Percentiles rank a stretch among this genome's conserved stretches.
phyloP scores from a whole-genome alignment of 768 basidiomycete species.

The Kwoniella dejecticola region DNA sequence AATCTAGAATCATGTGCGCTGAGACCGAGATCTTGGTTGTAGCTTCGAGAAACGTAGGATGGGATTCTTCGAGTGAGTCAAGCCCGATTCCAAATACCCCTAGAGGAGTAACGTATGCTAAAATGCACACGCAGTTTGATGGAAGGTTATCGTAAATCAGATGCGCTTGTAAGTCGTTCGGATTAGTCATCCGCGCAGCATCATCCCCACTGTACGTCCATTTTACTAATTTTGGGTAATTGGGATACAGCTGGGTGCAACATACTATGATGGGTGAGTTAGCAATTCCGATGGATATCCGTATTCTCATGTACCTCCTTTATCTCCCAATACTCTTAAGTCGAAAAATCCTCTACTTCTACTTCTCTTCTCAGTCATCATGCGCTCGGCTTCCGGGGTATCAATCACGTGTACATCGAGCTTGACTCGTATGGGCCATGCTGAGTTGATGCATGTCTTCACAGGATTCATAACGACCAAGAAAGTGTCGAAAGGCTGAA shows the following conservation, averaged over 20 bases:
- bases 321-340: too few species aligned
- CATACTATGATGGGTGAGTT: constrained; percentile 47
- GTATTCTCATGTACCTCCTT: too few species aligned
- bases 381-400: neutral
- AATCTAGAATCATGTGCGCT: too few species aligned
- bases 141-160: constrained; percentile 55
- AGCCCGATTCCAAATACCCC: neutral
- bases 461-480: constrained; percentile 45
- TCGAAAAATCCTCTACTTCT: too few species aligned
- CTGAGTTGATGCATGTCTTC: neutral
- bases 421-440: too few species aligned
- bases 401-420: too few species aligned
- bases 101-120: neutral
- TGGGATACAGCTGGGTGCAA: constrained; percentile 32
- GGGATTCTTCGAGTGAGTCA: constrained; percentile 51
- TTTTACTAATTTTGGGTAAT: neutral
- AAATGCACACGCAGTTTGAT: constrained; percentile 30
- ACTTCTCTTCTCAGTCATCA: neutral
- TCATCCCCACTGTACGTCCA: neutral
- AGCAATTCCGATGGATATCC: too few species aligned
- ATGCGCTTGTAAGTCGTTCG: constrained; percentile 37
- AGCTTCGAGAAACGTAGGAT: constrained; percentile 53
- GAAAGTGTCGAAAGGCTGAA: constrained; percentile 46
- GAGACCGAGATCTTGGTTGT: too few species aligned
- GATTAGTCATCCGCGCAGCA: neutral